These are phyloP conservation scores for Cucumis cinereus DNA, from an alignment of 306 rosid genomes.

Conservation along the genomic window DNA sequence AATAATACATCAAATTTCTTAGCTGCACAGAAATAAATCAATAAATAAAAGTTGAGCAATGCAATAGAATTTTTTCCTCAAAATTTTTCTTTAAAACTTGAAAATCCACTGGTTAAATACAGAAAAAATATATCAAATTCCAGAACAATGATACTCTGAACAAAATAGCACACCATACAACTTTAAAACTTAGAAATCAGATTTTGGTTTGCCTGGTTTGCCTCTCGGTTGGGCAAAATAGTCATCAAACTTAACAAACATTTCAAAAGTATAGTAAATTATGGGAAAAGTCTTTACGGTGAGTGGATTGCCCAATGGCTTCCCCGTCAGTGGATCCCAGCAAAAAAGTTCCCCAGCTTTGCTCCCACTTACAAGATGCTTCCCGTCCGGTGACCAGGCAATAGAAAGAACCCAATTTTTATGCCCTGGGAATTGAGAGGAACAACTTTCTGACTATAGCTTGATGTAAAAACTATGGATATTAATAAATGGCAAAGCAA, in stretches of 20 bases:
- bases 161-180: background rate
- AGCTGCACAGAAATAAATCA: background rate
- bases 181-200: background rate
- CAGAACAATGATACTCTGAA: background rate
- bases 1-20: no score
- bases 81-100: background rate
- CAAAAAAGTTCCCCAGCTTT: slow-evolving; percentile 76
- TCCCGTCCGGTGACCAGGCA: slow-evolving; percentile 94
- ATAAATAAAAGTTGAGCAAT: background rate
- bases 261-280: background rate
- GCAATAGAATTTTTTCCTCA: background rate
- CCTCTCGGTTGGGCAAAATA: background rate
- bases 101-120: background rate
- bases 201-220: background rate
- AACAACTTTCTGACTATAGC: background rate
- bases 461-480: background rate
- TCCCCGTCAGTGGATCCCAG: slow-evolving; percentile 93
- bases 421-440: slow-evolving; percentile 48
- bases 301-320: slow-evolving; percentile 52
- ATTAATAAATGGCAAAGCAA: background rate
- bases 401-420: slow-evolving; percentile 88
- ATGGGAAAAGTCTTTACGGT: slow-evolving; percentile 25
- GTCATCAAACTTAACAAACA: background rate
- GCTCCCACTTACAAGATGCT: slow-evolving; percentile 92
- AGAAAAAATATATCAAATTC: background rate